Percentiles rank a stretch among this genome's conserved stretches.
Evolutionary conservation across 345 rosid genomes (phyloP).

Genomic region (Syzygium jambos): DNA sequence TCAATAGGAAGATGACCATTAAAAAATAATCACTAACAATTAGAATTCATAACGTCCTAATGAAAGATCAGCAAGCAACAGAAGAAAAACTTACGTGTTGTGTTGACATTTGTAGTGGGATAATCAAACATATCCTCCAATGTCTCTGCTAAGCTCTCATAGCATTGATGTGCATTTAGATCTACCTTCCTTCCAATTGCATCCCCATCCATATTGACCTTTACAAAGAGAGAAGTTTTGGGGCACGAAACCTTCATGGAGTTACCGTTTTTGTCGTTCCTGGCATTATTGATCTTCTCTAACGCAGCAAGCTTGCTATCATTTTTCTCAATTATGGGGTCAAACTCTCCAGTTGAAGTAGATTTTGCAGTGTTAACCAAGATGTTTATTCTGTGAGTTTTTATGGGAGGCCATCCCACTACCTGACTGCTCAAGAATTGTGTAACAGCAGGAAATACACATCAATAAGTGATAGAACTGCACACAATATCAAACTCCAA

Average conservation of each 20-base stretch:
- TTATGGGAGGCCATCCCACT: slow-evolving; percentile 98
- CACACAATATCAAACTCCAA: neutral
- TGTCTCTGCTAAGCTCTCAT: slow-evolving; percentile 54
- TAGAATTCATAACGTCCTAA: neutral
- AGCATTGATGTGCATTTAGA: slow-evolving; percentile 60
- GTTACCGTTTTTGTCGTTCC: slow-evolving; percentile 13
- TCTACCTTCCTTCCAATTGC: slow-evolving; percentile 89
- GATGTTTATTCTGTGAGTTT: slow-evolving; percentile 69
- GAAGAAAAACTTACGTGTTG: slow-evolving; percentile 23
- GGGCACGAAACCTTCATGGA: slow-evolving; percentile 9
- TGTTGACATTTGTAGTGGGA: slow-evolving; percentile 17
- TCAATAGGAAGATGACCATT: neutral
- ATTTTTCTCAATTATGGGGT: slow-evolving; percentile 14
- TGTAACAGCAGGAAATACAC: neutral
- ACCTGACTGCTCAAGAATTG: slow-evolving; percentile 46
- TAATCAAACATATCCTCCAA: slow-evolving; percentile 68
- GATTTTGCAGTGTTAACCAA: slow-evolving; percentile 64
- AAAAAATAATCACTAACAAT: neutral
- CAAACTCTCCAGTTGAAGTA: slow-evolving; percentile 29
- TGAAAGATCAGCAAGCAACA: neutral
- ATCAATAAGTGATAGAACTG: neutral
- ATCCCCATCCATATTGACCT: slow-evolving; percentile 95
- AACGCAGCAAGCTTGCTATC: slow-evolving; percentile 13
- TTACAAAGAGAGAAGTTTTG: slow-evolving; percentile 54
- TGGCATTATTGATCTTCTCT: slow-evolving; percentile 15